Conservation (phyloP, 73 alveolate species). For the Symbiodinium natans region DNA sequence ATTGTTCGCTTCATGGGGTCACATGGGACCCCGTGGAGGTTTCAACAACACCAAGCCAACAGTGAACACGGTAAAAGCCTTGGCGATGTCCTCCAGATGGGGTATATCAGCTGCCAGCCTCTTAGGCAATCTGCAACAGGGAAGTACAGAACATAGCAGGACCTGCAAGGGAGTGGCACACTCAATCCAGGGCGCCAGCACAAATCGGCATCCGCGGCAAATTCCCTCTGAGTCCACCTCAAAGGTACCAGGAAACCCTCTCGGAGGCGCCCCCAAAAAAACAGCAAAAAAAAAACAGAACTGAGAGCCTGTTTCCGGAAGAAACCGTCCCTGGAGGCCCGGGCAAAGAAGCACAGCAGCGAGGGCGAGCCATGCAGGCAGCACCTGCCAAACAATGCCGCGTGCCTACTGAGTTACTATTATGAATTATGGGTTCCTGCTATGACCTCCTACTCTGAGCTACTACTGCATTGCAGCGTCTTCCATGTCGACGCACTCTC, state of each 20-base stretch:
- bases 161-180: background rate
- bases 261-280: background rate
- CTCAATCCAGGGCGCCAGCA: background rate
- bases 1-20: too few relatives aligned
- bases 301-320: too few relatives aligned
- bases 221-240: constrained; percentile 71
- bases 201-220: constrained; percentile 88
- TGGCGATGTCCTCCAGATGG: constrained; percentile 71
- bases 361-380: constrained; percentile 80
- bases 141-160: background rate
- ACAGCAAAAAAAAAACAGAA: background rate
- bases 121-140: background rate
- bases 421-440: too few relatives aligned
- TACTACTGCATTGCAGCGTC: too few relatives aligned
- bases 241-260: too few relatives aligned
- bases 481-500: too few relatives aligned
- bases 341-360: constrained; percentile 67
- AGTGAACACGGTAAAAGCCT: constrained; percentile 38
- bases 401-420: background rate
- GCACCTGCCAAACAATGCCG: constrained; percentile 15
- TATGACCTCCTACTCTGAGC: too few relatives aligned
- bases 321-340: background rate
- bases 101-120: constrained; percentile 93
- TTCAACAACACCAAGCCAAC: too few relatives aligned
- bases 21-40: too few relatives aligned